Evolutionary conservation across 345 rosid species (phyloP).

Genomic region (Rhodomyrtus tomentosa): DNA sequence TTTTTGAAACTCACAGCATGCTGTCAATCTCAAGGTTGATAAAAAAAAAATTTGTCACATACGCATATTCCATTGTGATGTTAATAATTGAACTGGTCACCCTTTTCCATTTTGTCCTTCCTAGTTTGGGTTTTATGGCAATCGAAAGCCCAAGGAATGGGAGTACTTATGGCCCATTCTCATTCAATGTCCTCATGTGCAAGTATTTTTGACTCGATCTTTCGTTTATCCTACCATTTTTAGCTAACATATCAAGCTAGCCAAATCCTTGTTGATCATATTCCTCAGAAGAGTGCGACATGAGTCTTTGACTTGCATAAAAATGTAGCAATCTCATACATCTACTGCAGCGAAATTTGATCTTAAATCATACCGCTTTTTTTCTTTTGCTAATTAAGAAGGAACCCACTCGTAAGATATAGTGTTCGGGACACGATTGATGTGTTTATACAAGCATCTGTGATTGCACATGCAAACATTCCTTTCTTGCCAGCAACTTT

Average conservation of each 20-base stretch:
- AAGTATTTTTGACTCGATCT: not conserved
- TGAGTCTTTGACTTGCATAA: not conserved
- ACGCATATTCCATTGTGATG: too few relatives aligned
- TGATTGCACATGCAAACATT: not conserved
- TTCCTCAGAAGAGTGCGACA: not conserved
- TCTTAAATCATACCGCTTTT: not conserved
- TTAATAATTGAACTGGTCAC: not conserved
- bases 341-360: not conserved
- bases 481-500: not conserved
- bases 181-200: not conserved
- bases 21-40: too few relatives aligned
- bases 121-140: not conserved
- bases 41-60: too few relatives aligned
- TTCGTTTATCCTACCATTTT: not conserved
- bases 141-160: not conserved
- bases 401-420: not conserved
- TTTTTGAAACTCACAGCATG: too few relatives aligned
- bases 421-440: not conserved
- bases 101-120: not conserved
- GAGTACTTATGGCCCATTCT: not conserved
- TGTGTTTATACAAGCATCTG: not conserved
- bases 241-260: not conserved
- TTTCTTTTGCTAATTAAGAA: not conserved
- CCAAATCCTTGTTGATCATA: not conserved
- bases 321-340: not conserved